Evolutionary conservation across 1,284 basidiomycete species (phyloP), one percentile per base, ranked within the genome.

Genomic region (Anthracocystis setariae): DNA sequence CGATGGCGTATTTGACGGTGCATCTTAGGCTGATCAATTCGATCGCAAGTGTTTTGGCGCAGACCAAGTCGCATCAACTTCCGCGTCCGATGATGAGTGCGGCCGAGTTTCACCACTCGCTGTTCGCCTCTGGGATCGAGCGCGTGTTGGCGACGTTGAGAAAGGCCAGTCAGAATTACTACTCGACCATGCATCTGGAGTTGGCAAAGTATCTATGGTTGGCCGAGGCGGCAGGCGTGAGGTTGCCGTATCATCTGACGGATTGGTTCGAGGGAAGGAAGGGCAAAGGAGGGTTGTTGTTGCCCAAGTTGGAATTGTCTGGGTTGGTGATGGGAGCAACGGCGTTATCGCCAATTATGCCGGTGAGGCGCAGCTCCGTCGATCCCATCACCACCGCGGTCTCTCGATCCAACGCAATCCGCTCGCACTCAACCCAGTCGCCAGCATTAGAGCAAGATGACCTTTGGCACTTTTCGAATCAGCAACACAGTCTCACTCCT

Each of bases 1-100:
- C 95, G 0, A 96, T 98, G 90, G 88, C 88, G 15, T 98, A 98
- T 83, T 89, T 95, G 35, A 77, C 76, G 2, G 48, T 52, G 12
- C 67, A 80, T 37, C 43, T 82, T 8, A 40, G 62, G 2, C 51
- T 82, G 12, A 38, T 82, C 37, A 77, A 78, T 42, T 24, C 50
- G 12, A 33, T 81, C 7, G 66, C 63, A 18, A 44, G 21, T 9
- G 40, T 48, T 15, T 32, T 78, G n/a, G 52, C 43, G n/a, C 55
- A 46, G 45, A 9, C 27, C 29, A 67, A 57, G 50, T 15, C 38
- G 15, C 56, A 57, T 35, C 58, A 73, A 39, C 13, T 57, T n/a
- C 61, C 51, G 7, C 25, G 32, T n/a, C 57, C 58, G 7, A 27
- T 17, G 13, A 73, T 71, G 63, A 51, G 45, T 13, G 71, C 77